These are phyloP conservation scores for Blastosporella zonata DNA, from an alignment of 1,284 basidiomycete species.

Conservation along the genomic window DNA sequence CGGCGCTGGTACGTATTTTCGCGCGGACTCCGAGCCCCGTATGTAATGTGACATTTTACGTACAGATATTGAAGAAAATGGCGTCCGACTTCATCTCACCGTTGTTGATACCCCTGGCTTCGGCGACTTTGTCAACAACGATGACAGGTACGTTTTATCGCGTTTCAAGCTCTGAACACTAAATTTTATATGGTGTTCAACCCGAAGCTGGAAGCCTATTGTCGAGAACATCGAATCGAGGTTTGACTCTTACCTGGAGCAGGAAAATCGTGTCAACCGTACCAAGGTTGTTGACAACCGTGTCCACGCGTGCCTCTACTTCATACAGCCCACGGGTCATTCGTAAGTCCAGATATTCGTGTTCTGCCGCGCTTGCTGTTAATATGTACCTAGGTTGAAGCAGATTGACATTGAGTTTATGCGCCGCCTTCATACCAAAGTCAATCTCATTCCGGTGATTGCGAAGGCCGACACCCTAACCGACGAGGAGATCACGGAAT, in stretches of 20 bases:
- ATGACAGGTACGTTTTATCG: conserved; percentile 69
- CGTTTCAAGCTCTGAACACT: conserved; percentile 18
- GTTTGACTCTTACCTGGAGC: conserved; percentile 94
- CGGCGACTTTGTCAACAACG: conserved; percentile 97
- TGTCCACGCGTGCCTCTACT: conserved; percentile 94
- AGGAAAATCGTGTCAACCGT: conserved; percentile 96
- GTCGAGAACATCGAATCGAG: conserved; percentile 96
- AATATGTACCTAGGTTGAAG: conserved; percentile 63
- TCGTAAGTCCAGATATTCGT: conserved; percentile 61
- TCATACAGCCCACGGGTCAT: conserved; percentile 96
- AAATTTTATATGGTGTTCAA: conserved; percentile 15
- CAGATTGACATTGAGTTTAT: conserved; percentile 98
- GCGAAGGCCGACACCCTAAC: conserved; percentile 96
- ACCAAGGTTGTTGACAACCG: conserved; percentile 85
- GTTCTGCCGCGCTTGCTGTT: conserved; percentile 7
- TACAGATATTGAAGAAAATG: conserved; percentile 96
- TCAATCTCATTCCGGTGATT: conserved; percentile 96
- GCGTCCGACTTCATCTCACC: conserved; percentile 91
- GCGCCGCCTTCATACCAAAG: conserved; percentile 91
- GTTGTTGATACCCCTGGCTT: conserved; percentile 97
- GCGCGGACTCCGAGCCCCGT: conserved; percentile 19
- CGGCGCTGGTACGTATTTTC: conserved; percentile 74
- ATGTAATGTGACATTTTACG: conserved; percentile 29
- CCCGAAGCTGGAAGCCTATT: conserved; percentile 89
- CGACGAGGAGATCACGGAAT: conserved; percentile 88